phyloP scores from a whole-genome alignment of 1,284 basidiomycete genomes.

The Bondarzewia mesenterica region DNA sequence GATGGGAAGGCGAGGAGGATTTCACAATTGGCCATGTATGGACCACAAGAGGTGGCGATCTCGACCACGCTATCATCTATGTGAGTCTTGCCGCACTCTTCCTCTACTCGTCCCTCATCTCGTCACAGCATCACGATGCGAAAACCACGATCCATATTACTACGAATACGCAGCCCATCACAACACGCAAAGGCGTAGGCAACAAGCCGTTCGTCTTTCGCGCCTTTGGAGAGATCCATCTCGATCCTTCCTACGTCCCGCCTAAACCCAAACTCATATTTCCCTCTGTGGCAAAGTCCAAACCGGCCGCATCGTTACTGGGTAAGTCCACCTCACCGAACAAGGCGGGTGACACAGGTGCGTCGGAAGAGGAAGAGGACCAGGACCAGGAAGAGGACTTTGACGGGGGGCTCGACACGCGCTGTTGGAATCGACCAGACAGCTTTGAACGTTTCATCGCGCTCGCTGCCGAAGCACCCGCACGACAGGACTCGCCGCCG shows the following conservation, averaged over 20 bases:
- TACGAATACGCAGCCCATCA: slow-evolving; percentile 38
- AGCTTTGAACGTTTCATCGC: neutral
- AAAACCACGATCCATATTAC: slow-evolving; percentile 54
- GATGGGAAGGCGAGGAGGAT: slow-evolving; percentile 61
- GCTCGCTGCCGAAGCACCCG: neutral
- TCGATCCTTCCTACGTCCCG: slow-evolving; percentile 11
- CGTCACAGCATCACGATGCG: slow-evolving; percentile 40
- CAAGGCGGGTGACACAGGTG: neutral
- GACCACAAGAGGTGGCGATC: slow-evolving; percentile 36
- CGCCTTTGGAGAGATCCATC: slow-evolving; percentile 33
- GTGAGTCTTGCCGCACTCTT: slow-evolving; percentile 31
- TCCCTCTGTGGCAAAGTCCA: slow-evolving; percentile 8
- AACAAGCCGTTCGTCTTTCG: slow-evolving; percentile 53
- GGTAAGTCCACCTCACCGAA: neutral
- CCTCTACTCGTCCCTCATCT: too few species aligned
- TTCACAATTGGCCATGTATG: slow-evolving; percentile 48
- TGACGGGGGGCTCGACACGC: neutral
- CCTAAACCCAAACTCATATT: slow-evolving; percentile 5
- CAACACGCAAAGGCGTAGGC: slow-evolving; percentile 42
- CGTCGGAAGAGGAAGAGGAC: neutral
- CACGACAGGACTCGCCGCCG: neutral
- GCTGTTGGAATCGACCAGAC: neutral
- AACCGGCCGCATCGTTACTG: slow-evolving; percentile 2
- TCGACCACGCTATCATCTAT: slow-evolving; percentile 47
- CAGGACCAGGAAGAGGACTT: neutral